These are phyloP conservation scores for Gossypium rotundifolium DNA, from an alignment of 345 rosid species.

Conservation along the genomic window DNA sequence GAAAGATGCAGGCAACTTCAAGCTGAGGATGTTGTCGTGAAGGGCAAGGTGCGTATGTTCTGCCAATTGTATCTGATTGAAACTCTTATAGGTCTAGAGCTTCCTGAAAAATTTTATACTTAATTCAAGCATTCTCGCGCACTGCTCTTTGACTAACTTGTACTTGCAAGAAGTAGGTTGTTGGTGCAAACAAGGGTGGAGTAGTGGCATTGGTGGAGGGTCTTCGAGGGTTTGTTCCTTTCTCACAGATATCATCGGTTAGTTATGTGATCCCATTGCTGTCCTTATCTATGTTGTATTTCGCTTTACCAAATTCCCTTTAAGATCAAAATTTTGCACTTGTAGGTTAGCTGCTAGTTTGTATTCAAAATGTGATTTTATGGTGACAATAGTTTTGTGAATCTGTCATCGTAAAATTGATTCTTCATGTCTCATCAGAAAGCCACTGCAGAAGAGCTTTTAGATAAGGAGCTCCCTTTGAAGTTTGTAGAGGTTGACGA, in stretches of 20 bases:
- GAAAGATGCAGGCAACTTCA: slow-evolving; percentile 97
- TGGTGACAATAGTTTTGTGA: neutral
- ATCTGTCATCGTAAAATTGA: neutral
- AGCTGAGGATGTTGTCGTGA: slow-evolving; percentile 80
- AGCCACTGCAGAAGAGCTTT: slow-evolving; percentile 80
- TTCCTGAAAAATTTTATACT: neutral
- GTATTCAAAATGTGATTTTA: neutral
- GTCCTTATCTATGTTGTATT: neutral
- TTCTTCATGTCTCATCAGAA: slow-evolving; percentile 37
- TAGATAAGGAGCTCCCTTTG: slow-evolving; percentile 69
- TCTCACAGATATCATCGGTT: slow-evolving; percentile 86
- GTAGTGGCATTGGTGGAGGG: slow-evolving; percentile 80
- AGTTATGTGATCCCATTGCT: slow-evolving; percentile 16
- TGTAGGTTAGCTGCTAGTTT: neutral
- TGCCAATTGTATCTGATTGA: neutral
- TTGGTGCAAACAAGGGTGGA: slow-evolving; percentile 92
- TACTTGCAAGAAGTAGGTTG: slow-evolving; percentile 40
- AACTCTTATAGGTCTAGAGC: neutral
- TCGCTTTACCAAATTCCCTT: neutral
- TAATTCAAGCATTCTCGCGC: neutral
- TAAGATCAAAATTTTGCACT: neutral
- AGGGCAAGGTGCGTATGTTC: slow-evolving; percentile 65
- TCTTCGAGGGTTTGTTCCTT: slow-evolving; percentile 89
- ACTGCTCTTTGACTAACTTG: slow-evolving; percentile 4
- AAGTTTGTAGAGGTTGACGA: slow-evolving; percentile 96